These are phyloP conservation scores for Dryas drummondii DNA, from an alignment of 306 rosid genomes.

Conservation along the genomic window DNA sequence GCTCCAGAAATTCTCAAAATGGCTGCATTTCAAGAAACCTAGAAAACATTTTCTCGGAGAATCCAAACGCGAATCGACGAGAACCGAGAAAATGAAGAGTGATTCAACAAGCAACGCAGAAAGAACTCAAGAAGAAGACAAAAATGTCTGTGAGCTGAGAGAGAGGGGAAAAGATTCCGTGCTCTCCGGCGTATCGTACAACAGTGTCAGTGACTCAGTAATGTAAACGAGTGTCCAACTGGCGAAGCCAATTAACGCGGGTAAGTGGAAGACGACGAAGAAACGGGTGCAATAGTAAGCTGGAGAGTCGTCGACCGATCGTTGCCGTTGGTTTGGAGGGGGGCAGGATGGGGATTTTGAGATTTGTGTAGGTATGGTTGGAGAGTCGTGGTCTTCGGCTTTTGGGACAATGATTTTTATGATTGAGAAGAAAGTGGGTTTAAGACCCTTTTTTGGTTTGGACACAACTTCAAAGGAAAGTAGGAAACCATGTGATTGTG, in stretches of 20 bases:
- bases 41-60: conserved; percentile 6
- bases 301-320: background rate
- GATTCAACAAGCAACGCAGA: conserved; percentile 5
- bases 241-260: conserved; percentile 5
- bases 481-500: background rate
- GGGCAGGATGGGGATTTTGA: background rate
- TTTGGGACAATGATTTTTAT: background rate
- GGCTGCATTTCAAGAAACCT: conserved; percentile 4
- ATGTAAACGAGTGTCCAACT: background rate
- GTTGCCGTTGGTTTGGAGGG: background rate
- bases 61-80: background rate
- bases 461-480: background rate
- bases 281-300: background rate
- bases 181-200: conserved; percentile 6
- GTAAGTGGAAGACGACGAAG: background rate
- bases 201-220: background rate
- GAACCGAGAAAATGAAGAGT: background rate
- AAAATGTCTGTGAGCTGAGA: conserved; percentile 15
- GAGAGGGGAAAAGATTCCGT: conserved; percentile 2
- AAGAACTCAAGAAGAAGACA: background rate
- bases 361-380: conserved; percentile 2
- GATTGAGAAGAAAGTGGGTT: conserved; percentile 4
- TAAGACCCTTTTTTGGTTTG: background rate
- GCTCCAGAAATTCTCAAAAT: background rate
- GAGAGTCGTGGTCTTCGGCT: background rate